Base-by-base conservation (phyloP, 345 rosid genomes). In the Camelina laxa region DNA sequence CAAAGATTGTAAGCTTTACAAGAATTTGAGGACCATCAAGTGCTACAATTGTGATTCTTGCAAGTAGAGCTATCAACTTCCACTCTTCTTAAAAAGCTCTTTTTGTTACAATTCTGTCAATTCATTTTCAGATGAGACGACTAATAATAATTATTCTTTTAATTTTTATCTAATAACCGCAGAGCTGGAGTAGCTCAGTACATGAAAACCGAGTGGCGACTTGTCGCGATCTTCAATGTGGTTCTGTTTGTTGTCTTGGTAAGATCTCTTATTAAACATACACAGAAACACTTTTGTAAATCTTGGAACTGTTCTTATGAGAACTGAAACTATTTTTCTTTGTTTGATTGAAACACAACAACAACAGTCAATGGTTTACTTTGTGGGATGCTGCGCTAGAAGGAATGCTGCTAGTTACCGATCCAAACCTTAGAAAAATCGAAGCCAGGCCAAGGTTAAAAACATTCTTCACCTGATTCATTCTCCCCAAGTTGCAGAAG, bases 111-210 rank as follows among this genome's bases (percentile, higher is more conserved):
- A 54, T 55, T 51, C 8, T 61, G 27, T 64, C 21, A 33, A 33
- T 51, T 55, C 47, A 11, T 30, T 44, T 33, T 27, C 59, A 15
- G 51, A 38, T 53, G 60, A 45, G 33, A 57, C 77, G 33, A 57
- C 77, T 61, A 22, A 57, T 22, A 27, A 27, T 27, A 3, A 24
- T 24, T 8, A 21, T 49, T 38, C 9, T 72, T 27, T 61, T 20
- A 41, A 19, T 2, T 60, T 65, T 22, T 4, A 20, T 55, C 2
- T 60, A 33, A 31, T 57, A 42, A 49, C 59, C 39, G 30, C 75
- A 94, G 98, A 87, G 98, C 97, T 14, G 98, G 97, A 74, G 98
- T 94, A 55, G 98, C 98, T 60, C 95, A 94, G 65, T 91, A 88
- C 84, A 89, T 91, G 97, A 91, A 89, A 84, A 89, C 79, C 2